Evolutionary conservation across 2,329 filamentous ascomycete genomes (phyloP).

Genomic region (Clarireedia monteithiana): DNA sequence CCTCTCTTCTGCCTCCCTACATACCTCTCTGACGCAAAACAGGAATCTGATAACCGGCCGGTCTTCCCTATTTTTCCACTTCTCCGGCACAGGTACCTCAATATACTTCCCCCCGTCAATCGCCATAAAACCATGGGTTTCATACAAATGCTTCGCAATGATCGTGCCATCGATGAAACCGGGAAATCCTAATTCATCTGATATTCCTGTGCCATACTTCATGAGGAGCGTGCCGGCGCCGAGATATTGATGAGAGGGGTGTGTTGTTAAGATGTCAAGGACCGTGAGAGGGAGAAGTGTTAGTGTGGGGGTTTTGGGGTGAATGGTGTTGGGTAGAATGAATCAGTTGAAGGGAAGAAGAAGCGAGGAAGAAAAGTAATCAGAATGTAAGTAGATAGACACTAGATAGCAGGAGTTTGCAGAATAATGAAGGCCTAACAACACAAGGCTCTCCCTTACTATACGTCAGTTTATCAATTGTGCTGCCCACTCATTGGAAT

Average conservation of each 20-base stretch:
- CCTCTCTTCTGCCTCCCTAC: too few species aligned
- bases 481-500: conserved; percentile 15
- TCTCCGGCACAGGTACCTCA: conserved; percentile 12
- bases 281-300: conserved; percentile 16
- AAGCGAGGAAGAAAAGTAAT: too few species aligned
- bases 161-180: conserved; percentile 11
- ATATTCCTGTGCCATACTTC: conserved; percentile 32
- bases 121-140: conserved; percentile 14
- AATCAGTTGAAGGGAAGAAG: not conserved
- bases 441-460: conserved; percentile 12
- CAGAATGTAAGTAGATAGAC: too few species aligned
- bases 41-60: conserved; percentile 12
- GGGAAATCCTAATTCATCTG: conserved; percentile 9
- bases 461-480: conserved; percentile 9
- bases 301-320: not conserved
- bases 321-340: not conserved
- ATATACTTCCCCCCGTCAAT: conserved; percentile 6
- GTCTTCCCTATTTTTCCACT: conserved; percentile 10
- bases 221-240: conserved; percentile 32
- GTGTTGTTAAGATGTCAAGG: conserved; percentile 30
- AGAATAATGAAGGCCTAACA: conserved; percentile 10
- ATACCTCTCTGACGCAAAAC: conserved; percentile 11
- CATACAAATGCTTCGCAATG: conserved; percentile 14
- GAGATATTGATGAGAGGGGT: conserved; percentile 31
- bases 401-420: not conserved